Evolutionary conservation across 108 stramenopile species (phyloP), one percentile per base, ranked within the genome.

Genomic region (Cylindrotheca fusiformis): DNA sequence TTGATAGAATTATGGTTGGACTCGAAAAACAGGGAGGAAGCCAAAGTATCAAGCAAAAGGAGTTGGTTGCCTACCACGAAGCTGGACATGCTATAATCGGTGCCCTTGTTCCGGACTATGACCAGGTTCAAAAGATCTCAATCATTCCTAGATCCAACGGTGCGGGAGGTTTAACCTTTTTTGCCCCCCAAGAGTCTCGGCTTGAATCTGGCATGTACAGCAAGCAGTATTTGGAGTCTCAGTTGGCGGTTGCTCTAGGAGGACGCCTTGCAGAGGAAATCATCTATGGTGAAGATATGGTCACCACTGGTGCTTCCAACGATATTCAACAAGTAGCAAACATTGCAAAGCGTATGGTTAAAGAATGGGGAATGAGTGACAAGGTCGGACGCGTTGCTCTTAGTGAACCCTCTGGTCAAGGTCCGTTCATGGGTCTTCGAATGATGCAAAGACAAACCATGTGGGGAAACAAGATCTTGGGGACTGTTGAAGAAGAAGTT

Each of bases 181-280:
- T 96, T 71, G 90, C 93, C 48, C 96, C 95, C 51, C 79, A 85
- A 61, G 98, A 97, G 64, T 81, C 83, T 57, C 90, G 95, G 55
- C 64, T 98, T 19, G 97, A 98, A 71, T 81, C 80, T 44, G 94
- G 94, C 14, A 83, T 97, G 79, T 97, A 95, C 88, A 86, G 88
- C 54, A 80, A 80, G 48, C 93, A 96, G 65, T 96, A 96, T 82
- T 68, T 98, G 48, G 93, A 96, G 66, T 97, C 93, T 69, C 96
- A 83, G 65, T 84, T 81, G 31, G 94, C 88, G 64, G 97, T 99
- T 25, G 96, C 96, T 4, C 80, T 98, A 5, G 98, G 97, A 25
- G 98, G 98, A 24, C 96, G 97, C 48, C 76, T 97, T 28, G 98
- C 98, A n/a, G 98, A 99, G 77, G 97, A 99, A 77, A 63, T 99